Percentiles rank a stretch among this genome's conserved stretches.
These are phyloP conservation scores for Daedaleopsis nitida DNA, from an alignment of 768 basidiomycete species.

Conservation along the genomic window DNA sequence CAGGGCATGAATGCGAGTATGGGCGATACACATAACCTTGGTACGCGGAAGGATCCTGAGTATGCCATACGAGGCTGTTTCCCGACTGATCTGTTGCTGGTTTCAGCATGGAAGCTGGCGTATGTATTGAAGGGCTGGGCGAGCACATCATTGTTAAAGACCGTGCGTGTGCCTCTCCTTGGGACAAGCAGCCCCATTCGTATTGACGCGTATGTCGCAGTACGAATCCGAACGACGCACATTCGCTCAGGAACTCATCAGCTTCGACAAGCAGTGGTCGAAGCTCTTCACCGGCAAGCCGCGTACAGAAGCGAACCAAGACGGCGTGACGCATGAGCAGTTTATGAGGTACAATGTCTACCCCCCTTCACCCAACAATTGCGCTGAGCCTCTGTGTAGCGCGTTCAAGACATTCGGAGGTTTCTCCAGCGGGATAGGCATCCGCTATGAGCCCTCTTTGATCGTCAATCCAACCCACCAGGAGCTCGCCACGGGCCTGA, in stretches of 20 bases:
- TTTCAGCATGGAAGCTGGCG: conserved; percentile 53
- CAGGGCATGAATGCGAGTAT: conserved; percentile 59
- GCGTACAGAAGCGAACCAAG: conserved; percentile 34
- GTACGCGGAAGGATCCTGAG: conserved; percentile 22
- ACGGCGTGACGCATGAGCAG: conserved; percentile 52
- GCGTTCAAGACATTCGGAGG: conserved; percentile 47
- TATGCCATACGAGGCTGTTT: not conserved
- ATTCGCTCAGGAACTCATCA: conserved; percentile 56
- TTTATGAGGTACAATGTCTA: conserved; percentile 42
- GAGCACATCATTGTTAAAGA: conserved; percentile 45
- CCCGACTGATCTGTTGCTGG: not conserved
- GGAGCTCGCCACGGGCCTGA: conserved; percentile 39
- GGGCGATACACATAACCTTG: conserved; percentile 55
- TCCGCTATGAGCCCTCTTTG: conserved; percentile 48
- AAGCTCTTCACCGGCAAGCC: conserved; percentile 59
- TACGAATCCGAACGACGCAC: conserved; percentile 56
- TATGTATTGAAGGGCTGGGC: conserved; percentile 52
- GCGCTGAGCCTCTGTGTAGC: conserved; percentile 26
- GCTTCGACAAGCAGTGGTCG: conserved; percentile 54
- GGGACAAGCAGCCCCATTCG: not conserved
- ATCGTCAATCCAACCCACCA: conserved; percentile 40
- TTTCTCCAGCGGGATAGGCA: conserved; percentile 51
- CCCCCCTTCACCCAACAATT: not conserved
- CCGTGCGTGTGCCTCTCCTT: conserved; percentile 32
- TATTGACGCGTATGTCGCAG: conserved; percentile 26